phyloP scores from a whole-genome alignment of 202 grass and related monocot species.

The Musa balbisiana region DNA sequence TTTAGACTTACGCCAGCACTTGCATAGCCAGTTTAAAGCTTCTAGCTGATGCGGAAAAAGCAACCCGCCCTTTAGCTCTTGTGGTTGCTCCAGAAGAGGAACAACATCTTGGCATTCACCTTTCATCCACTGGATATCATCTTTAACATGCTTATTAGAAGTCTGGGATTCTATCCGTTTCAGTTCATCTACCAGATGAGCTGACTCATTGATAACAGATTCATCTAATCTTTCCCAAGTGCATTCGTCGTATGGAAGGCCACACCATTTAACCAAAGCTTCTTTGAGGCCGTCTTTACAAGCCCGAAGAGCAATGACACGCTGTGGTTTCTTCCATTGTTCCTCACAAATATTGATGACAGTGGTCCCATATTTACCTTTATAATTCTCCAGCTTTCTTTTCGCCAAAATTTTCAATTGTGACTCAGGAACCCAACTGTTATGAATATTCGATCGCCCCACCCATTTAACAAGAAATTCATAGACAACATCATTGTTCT shows the following conservation, averaged over 20 bases:
- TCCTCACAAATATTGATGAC: constrained; percentile 91
- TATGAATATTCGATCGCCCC: constrained; percentile 88
- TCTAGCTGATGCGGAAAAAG: constrained; percentile 98
- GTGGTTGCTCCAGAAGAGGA: constrained; percentile 72
- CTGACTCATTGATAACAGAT: constrained; percentile 58
- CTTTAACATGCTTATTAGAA: constrained; percentile 51
- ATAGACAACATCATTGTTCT: constrained; percentile 31
- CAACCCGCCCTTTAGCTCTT: constrained; percentile 76
- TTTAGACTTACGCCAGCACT: constrained; percentile 89
- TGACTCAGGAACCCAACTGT: constrained; percentile 84
- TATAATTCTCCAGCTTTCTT: constrained; percentile 98
- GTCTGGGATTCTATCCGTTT: constrained; percentile 58
- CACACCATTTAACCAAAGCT: constrained; percentile 89
- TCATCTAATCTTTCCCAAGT: constrained; percentile 98
- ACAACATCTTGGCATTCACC: constrained; percentile 48
- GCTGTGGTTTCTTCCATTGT: constrained; percentile 82
- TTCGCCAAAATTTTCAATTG: constrained; percentile 74
- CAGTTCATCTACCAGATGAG: constrained; percentile 71
- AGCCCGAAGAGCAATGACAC: constrained; percentile 57
- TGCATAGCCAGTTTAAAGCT: constrained; percentile 98
- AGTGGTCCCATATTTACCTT: constrained; percentile 72
- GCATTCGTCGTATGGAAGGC: constrained; percentile 89
- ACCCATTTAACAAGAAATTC: constrained; percentile 96
- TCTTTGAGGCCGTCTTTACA: constrained; percentile 48
- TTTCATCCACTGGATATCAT: constrained; percentile 32